These are phyloP conservation scores for Diospyros kaki DNA, from an alignment of 148 eudicot genomes.

Conservation along the genomic window DNA sequence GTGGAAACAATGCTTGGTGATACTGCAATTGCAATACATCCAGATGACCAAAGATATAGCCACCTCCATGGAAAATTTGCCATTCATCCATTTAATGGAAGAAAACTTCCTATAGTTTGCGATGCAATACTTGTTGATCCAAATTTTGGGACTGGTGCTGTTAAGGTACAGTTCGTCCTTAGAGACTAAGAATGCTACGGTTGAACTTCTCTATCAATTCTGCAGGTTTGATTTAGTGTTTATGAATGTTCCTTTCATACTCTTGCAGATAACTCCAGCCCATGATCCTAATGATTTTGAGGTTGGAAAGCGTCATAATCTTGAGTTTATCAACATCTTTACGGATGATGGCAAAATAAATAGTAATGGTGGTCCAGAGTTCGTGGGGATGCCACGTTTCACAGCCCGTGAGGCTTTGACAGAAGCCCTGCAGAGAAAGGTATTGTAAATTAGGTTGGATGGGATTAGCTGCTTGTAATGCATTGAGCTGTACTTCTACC, in stretches of 20 bases:
- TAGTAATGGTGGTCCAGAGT: constrained; percentile 63
- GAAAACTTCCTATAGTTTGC: constrained; percentile 71
- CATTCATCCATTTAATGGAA: constrained; percentile 72
- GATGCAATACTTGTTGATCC: constrained; percentile 75
- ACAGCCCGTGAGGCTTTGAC: constrained; percentile 65
- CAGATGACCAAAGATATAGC: constrained; percentile 67
- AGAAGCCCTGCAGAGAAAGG: constrained; percentile 62
- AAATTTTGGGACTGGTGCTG: constrained; percentile 81
- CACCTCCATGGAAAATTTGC: constrained; percentile 76
- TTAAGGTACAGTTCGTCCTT: constrained; percentile 49
- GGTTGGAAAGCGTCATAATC: constrained; percentile 77
- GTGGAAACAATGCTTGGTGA: constrained; percentile 94
- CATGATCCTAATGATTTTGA: constrained; percentile 97
- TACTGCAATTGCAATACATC: constrained; percentile 84
- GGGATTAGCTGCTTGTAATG: too few species aligned
- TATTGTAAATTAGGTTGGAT: constrained; percentile 10
- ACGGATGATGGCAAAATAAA: constrained; percentile 88
- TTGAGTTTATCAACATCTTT: constrained; percentile 70
- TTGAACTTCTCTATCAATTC: not conserved
- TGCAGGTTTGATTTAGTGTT: not conserved
- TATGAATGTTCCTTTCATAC: constrained; percentile 42
- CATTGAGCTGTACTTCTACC: too few species aligned
- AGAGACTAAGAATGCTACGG: not conserved
- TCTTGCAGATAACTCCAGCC: constrained; percentile 73
- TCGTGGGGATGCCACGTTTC: constrained; percentile 73